Evolutionary conservation across 352 stramenopile genomes (phyloP).

Genomic region (Elongisporangium prolatum): DNA sequence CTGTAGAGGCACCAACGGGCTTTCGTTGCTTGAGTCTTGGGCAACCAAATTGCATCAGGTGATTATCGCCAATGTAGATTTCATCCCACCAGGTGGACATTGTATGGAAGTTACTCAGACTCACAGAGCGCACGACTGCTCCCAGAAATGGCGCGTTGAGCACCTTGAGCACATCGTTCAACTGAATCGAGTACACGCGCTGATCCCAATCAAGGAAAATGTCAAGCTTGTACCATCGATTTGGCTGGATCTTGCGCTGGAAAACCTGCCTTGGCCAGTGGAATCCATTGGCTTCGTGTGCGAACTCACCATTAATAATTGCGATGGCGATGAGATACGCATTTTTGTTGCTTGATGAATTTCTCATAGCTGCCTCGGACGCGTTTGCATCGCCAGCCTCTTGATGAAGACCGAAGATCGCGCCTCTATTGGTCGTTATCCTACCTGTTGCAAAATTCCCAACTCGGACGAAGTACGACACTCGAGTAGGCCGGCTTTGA

Average conservation of each 20-base stretch:
- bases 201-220: constrained; percentile 85
- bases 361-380: neutral
- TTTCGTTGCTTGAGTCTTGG: constrained; percentile 29
- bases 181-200: constrained; percentile 77
- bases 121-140: constrained; percentile 40
- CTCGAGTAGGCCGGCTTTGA: constrained; percentile 30
- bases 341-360: constrained; percentile 17
- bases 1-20: neutral
- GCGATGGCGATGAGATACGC: constrained; percentile 65
- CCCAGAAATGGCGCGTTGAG: constrained; percentile 45
- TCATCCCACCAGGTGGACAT: constrained; percentile 94
- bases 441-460: constrained; percentile 35
- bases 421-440: constrained; percentile 46
- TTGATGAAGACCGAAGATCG: constrained; percentile 51
- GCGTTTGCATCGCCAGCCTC: constrained; percentile 1
- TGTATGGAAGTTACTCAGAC: constrained; percentile 77
- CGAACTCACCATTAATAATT: constrained; percentile 59
- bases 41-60: constrained; percentile 89
- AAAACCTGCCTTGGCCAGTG: constrained; percentile 44
- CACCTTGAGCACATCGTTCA: constrained; percentile 91
- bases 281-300: constrained; percentile 70
- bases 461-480: constrained; percentile 79
- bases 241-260: constrained; percentile 44
- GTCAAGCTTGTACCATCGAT: constrained; percentile 95
- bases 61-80: constrained; percentile 92